Base-by-base conservation (phyloP, 495 filamentous ascomycete species). In the Cercophora sp. region DNA sequence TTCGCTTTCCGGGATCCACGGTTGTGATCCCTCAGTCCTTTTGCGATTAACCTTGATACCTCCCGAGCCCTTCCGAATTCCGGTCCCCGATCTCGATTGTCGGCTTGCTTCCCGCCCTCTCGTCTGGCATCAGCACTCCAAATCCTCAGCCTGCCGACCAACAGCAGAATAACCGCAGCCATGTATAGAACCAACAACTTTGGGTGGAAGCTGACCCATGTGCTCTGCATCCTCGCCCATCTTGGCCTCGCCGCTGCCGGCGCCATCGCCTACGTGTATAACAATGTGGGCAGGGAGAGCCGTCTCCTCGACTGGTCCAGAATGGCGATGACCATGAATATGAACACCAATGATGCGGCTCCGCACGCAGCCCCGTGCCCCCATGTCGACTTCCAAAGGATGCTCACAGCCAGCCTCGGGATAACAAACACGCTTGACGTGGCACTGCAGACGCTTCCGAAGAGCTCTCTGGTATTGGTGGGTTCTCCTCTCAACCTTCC, bases 161-260 rank as follows among this genome's bases (percentile, higher is more conserved):
- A 8, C 36, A n/a, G 16, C 9, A 27, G 9, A 19, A 8, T 19
- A 8, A 22, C 46, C 22, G 29, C 46, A n/a, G 55, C n/a, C 52
- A 66, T 66, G 64, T 62, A 64, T n/a, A 42, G 52, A 40, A 62
- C 64, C 13, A 64, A 53, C n/a, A 45, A 67, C 43, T 60, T 49
- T 11, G 22, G 52, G 49, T 67, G 64, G 64, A 67, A 64, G 49
- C n/a, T 58, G 16, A 51, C 52, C 23, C 64, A 67, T 34, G 23
- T 59, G 15, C 57, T 56, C 11, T 54, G 48, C 37, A 64, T 63
- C n/a, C 50, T 64, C 8, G 52, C 46, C 13, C 61, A 67, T 22
- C 54, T 67, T 5, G 57, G 56, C 1, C 57, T 67, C 25, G 34
- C 56, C 9, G 53, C 54, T 20, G 56, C 51, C 3, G 56, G 48